A percentile compares a stretch with the other conserved stretches of the same genome.
Conservation (phyloP, 2,329 filamentous ascomycete species). For the Aspergillus proliferans region DNA sequence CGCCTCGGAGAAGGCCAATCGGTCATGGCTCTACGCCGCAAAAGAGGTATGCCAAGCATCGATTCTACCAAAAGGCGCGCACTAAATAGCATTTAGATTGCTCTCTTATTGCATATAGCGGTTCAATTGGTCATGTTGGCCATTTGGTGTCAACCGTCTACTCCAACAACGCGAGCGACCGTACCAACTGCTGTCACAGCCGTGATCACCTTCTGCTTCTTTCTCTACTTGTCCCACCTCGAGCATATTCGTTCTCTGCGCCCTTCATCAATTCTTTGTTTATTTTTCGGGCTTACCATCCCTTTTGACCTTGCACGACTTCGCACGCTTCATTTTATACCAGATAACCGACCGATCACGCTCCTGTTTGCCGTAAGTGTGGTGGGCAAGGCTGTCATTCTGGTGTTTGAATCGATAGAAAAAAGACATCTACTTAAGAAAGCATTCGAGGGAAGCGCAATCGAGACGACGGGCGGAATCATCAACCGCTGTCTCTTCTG, state of each 20-base stretch:
- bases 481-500: conserved; percentile 46
- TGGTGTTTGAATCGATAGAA: conserved; percentile 33
- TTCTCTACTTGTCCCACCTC: conserved; percentile 37
- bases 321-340: conserved; percentile 39
- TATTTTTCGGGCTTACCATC: conserved; percentile 42
- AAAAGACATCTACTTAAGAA: conserved; percentile 39
- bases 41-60: neutral
- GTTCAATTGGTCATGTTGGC: conserved; percentile 25
- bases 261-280: conserved; percentile 44
- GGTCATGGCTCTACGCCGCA: conserved; percentile 22
- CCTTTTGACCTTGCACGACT: conserved; percentile 43
- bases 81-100: neutral
- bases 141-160: neutral
- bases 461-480: conserved; percentile 49
- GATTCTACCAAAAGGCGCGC: too few species aligned
- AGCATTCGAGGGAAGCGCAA: conserved; percentile 37
- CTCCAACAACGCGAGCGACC: conserved; percentile 20
- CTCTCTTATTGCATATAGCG: conserved; percentile 27
- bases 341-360: conserved; percentile 3
- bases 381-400: too few species aligned
- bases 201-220: conserved; percentile 25
- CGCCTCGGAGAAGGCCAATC: conserved; percentile 11
- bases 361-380: too few species aligned
- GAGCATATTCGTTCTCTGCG: conserved; percentile 42
- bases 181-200: conserved; percentile 26